phyloP scores from a whole-genome alignment of 495 filamentous ascomycete species.

The Stereocaulon alpinum region DNA sequence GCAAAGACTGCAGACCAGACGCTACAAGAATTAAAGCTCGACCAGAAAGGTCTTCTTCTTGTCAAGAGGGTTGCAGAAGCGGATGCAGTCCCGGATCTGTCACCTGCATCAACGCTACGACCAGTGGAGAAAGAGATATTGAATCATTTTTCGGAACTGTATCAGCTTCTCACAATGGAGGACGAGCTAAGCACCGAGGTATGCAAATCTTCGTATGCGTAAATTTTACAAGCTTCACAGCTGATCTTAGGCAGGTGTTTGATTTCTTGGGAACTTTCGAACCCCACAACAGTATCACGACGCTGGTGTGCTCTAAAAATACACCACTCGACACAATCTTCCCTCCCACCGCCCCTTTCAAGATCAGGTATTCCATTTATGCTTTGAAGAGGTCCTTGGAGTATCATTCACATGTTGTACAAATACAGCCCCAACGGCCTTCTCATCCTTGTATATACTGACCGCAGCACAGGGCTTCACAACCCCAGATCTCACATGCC shows the following conservation, averaged over 20 bases:
- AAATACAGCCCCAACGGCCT: slow-evolving; percentile 8
- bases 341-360: slow-evolving; percentile 59
- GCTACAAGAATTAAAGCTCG: slow-evolving; percentile 37
- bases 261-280: slow-evolving; percentile 65
- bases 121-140: slow-evolving; percentile 65
- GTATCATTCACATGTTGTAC: slow-evolving; percentile 32
- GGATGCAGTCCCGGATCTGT: slow-evolving; percentile 24
- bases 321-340: slow-evolving; percentile 50
- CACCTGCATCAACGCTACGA: slow-evolving; percentile 31
- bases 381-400: slow-evolving; percentile 45
- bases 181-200: slow-evolving; percentile 62
- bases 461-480: slow-evolving; percentile 23
- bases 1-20: slow-evolving; percentile 30
- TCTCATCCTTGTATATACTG: slow-evolving; percentile 9
- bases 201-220: slow-evolving; percentile 13
- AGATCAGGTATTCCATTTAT: slow-evolving; percentile 62
- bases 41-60: slow-evolving; percentile 50
- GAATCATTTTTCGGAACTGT: slow-evolving; percentile 76
- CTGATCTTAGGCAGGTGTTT: slow-evolving; percentile 48
- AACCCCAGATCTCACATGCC: slow-evolving; percentile 33
- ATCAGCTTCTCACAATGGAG: slow-evolving; percentile 66
- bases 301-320: slow-evolving; percentile 45
- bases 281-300: slow-evolving; percentile 50
- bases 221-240: neutral
- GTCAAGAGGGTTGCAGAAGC: slow-evolving; percentile 35